Evolutionary conservation across 202 grass and related monocot species (phyloP), one percentile per base, ranked within the genome.

Genomic region (Schoenoplectus tabernaemontani): DNA sequence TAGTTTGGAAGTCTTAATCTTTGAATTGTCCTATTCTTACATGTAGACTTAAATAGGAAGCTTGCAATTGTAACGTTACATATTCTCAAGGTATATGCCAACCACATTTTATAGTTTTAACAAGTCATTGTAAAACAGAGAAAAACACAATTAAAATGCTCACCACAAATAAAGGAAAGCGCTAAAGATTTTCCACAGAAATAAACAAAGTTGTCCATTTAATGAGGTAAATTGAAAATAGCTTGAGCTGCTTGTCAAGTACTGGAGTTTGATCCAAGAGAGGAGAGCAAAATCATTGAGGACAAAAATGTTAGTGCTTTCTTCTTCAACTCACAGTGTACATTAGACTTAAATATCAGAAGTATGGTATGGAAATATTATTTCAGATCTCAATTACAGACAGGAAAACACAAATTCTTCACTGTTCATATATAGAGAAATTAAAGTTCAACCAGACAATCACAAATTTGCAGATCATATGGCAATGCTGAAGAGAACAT

Each of bases 1-100:
- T 74, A 54, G 70, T 53, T 74, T 74, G 47, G 47, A 74, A 54
- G 70, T 54, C 70, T 74, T n/a, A 74, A 74, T 74, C 70, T 54
- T 69, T 74, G 70, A 74, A 53, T 19, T 53, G 70, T 74, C 46
- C 13, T 19, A 74, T 10, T 74, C 70, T 30, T 74, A 53, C 69
- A 53, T 32, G 46, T 74, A 74, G 70, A 32, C 46, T 74, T 33
- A 32, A 53, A 74, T 54, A 54, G 46, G 26, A 34, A 51, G 44
- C 42, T 51, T 50, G 43, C 24, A 72, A 43, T 69, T 69, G 37
- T 69, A 44, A 23, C 20, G 24, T 48, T 16, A 43, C 32, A 2
- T 47, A 71, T 41, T 67, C 22, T 24, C 41, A 71, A 12, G n/a
- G 70, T 34, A n/a, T 74, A 50, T 74, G 20, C 15, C 15, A 33